Base-by-base conservation (phyloP, 352 stramenopile species). In the Globisporangium orthogonon region DNA sequence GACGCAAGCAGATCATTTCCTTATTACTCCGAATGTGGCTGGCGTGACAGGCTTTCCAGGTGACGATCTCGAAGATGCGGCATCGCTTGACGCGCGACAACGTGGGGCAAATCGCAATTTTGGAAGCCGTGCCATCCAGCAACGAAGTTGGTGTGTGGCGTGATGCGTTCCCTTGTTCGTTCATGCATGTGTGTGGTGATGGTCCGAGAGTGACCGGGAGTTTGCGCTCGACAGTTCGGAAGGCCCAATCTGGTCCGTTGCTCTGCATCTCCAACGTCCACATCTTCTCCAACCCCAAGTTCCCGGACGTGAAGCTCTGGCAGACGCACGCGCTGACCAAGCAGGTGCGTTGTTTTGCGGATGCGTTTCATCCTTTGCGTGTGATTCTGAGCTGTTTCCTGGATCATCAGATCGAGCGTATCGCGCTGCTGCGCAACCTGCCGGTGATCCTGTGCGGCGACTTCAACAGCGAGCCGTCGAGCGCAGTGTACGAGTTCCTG, bases 231-330 rank as follows among this genome's bases (percentile, higher is more conserved):
- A 41, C 70, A 61, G 63, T 68, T 15, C 66, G 76, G 30, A 85
- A 79, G 55, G 61, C 70, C n/a, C 73, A 75, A 50, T 78, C 66
- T 28, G 87, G 63, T 2, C 74, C 74, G 43, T 74, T 96, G 56
- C 69, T 99, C 11, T 99, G 95, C 67, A 85, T 99, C 57, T 80
- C 94, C 1, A 99, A 99, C 64, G 98, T 98, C 4, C 97, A 99
- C 80, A 83, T 99, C 30, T 99, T 98, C 66, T 98, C 91, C 49
- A 98, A 99, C 72, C 97, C 97, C 50, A 97, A 99, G 66, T 98
- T 97, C 61, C 92, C 93, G 15, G 97, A 99, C 72, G 96, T 99
- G 41, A 99, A 99, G 78, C 83, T 99, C 30, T 99, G 97, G 96
- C 97, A 99, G 72, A 89, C 87, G 33, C 80, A 86, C 48, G 83